Conservation (phyloP, 2,329 filamentous ascomycete species). For the Colletotrichum sp. region DNA sequence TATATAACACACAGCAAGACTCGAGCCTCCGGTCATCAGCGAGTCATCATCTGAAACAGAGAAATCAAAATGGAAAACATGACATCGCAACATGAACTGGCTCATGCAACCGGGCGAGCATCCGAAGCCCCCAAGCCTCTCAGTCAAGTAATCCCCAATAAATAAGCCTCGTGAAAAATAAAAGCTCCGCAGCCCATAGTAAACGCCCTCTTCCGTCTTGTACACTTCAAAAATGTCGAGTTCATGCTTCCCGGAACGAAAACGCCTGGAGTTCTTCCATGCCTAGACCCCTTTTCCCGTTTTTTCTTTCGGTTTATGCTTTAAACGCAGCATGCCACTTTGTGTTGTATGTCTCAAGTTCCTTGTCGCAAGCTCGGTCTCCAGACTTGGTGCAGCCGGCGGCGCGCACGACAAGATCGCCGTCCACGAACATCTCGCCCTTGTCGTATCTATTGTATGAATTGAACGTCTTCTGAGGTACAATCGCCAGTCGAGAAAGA, state of each 20-base stretch:
- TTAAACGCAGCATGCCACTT: conserved; percentile 53
- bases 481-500: conserved; percentile 83
- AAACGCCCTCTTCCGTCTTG: conserved; percentile 20
- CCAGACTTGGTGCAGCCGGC: conserved; percentile 68
- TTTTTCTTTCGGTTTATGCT: conserved; percentile 40
- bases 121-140: neutral
- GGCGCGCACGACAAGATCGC: conserved; percentile 85
- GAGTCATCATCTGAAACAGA: neutral
- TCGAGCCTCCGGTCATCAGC: neutral
- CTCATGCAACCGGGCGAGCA: conserved; percentile 2
- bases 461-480: conserved; percentile 87
- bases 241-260: conserved; percentile 10
- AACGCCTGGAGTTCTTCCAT: conserved; percentile 9
- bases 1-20: conserved; percentile 1
- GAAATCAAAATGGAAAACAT: neutral
- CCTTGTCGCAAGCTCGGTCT: conserved; percentile 70
- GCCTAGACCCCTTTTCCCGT: neutral
- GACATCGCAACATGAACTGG: neutral
- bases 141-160: neutral
- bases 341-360: conserved; percentile 62
- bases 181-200: neutral
- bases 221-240: conserved; percentile 8
- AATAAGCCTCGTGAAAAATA: conserved; percentile 1
- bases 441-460: conserved; percentile 67
- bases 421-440: conserved; percentile 73